Percentiles rank a stretch among this genome's conserved stretches.
Evolutionary conservation across 2,329 filamentous ascomycete genomes (phyloP).

Genomic region (Ascomycota sp.): DNA sequence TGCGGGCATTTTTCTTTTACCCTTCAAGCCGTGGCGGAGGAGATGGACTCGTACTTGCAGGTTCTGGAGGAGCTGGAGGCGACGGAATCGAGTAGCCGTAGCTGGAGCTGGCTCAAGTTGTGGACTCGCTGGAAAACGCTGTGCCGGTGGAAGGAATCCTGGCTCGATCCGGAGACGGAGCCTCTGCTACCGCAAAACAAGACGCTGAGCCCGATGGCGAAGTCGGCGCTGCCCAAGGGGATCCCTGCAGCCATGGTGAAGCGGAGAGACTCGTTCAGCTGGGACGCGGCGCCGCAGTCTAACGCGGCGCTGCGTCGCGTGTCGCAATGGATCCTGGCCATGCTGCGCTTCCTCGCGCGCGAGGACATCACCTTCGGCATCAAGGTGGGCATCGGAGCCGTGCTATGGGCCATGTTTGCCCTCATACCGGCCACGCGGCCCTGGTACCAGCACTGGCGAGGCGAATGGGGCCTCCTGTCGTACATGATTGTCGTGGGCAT

Average conservation of each 20-base stretch:
- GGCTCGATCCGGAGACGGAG: conserved; percentile 21
- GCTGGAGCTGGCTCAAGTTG: conserved; percentile 72
- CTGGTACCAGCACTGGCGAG: conserved; percentile 68
- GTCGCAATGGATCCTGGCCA: conserved; percentile 23
- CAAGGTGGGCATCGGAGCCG: conserved; percentile 79
- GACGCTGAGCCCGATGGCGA: conserved; percentile 22
- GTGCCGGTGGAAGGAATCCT: background rate
- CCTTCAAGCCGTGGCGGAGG: conserved; percentile 71
- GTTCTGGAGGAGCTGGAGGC: conserved; percentile 68
- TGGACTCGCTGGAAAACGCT: conserved; percentile 27
- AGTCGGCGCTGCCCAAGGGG: conserved; percentile 31
- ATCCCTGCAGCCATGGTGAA: conserved; percentile 30
- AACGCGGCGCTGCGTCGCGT: conserved; percentile 20
- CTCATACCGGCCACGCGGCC: conserved; percentile 62
- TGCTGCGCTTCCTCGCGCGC: conserved; percentile 25
- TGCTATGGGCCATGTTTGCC: conserved; percentile 70
- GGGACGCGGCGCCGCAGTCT: conserved; percentile 29
- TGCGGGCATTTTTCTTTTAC: conserved; percentile 94
- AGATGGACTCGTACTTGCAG: conserved; percentile 62
- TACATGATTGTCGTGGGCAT: conserved; percentile 98
- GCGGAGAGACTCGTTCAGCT: conserved; percentile 30
- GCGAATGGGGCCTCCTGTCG: conserved; percentile 87
- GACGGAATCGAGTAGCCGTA: conserved; percentile 35
- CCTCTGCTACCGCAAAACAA: conserved; percentile 16
- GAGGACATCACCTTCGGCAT: conserved; percentile 55